These are phyloP conservation scores for Flaveria bidentis DNA, from an alignment of 129 eudicot genomes.

Conservation along the genomic window DNA sequence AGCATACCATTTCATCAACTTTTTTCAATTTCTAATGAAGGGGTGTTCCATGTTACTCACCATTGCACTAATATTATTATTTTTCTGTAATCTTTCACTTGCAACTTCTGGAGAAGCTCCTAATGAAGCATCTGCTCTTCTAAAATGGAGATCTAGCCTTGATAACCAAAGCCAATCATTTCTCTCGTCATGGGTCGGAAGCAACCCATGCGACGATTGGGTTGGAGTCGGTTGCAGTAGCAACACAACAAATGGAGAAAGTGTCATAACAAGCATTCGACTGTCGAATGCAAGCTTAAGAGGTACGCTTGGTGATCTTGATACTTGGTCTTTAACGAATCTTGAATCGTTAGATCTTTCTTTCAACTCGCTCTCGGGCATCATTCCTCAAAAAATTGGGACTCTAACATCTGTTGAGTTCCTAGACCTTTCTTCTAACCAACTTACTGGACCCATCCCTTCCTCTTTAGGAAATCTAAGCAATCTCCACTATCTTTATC, in stretches of 20 bases:
- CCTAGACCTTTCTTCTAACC: not conserved
- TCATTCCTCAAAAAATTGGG: not conserved
- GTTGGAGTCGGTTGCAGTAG: not conserved
- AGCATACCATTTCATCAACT: not conserved
- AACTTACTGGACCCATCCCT: not conserved
- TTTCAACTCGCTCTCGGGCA: not conserved
- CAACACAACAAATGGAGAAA: not conserved
- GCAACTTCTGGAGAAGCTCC: not conserved
- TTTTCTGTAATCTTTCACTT: slow-evolving; percentile 4
- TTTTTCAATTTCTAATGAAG: not conserved
- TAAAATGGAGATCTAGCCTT: slow-evolving; percentile 10
- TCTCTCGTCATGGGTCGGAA: slow-evolving; percentile 12
- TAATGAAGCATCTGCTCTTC: not conserved
- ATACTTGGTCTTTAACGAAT: not conserved
- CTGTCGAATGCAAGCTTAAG: slow-evolving; percentile 2
- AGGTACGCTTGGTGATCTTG: slow-evolving; percentile 13
- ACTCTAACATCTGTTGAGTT: not conserved
- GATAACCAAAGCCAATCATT: slow-evolving; percentile 1
- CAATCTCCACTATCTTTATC: slow-evolving; percentile 11
- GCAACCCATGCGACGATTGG: not conserved
- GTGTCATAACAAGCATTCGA: not conserved
- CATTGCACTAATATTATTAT: not conserved
- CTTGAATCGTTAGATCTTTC: slow-evolving; percentile 10
- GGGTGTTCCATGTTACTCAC: not conserved
- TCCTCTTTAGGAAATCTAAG: slow-evolving; percentile 6